Conservation (phyloP, 495 filamentous ascomycete species). For the Cenococcum geophilum region DNA sequence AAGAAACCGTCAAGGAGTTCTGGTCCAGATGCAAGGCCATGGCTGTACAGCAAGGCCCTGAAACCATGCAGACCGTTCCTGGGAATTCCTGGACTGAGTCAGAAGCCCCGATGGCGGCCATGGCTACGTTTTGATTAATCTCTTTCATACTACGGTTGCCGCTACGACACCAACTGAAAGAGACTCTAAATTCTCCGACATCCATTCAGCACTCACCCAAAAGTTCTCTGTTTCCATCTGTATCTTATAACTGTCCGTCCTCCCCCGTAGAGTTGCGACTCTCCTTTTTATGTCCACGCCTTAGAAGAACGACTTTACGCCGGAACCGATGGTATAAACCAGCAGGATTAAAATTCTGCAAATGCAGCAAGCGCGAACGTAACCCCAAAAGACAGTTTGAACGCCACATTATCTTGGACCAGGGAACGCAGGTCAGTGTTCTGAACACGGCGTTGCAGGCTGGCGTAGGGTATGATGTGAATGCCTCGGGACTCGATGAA, state of each 20-base stretch:
- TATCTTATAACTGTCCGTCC: background rate
- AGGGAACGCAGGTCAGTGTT: slow-evolving; percentile 52
- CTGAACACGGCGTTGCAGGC: slow-evolving; percentile 55
- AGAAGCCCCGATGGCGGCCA: too few relatives aligned
- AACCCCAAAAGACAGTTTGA: slow-evolving; percentile 71
- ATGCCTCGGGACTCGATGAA: slow-evolving; percentile 68
- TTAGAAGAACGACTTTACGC: too few relatives aligned
- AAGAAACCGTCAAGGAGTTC: slow-evolving; percentile 25
- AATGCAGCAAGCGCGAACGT: slow-evolving; percentile 77
- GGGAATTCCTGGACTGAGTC: too few relatives aligned
- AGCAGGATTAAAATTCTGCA: slow-evolving; percentile 48
- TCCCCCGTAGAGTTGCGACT: background rate
- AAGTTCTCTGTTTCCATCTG: background rate
- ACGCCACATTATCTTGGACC: slow-evolving; percentile 61
- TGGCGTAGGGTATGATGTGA: slow-evolving; percentile 57
- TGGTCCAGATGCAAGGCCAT: slow-evolving; percentile 24
- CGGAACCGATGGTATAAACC: background rate
- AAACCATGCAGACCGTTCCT: background rate
- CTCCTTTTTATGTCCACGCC: background rate
- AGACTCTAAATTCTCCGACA: background rate
- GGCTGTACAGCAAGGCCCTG: slow-evolving; percentile 26
- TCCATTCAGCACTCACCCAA: too few relatives aligned
- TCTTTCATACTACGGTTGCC: too few relatives aligned
- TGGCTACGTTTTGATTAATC: too few relatives aligned
- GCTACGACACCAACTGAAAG: too few relatives aligned